Evolutionary conservation across 305 asterid genomes (phyloP).

Genomic region (Lippia alba): DNA sequence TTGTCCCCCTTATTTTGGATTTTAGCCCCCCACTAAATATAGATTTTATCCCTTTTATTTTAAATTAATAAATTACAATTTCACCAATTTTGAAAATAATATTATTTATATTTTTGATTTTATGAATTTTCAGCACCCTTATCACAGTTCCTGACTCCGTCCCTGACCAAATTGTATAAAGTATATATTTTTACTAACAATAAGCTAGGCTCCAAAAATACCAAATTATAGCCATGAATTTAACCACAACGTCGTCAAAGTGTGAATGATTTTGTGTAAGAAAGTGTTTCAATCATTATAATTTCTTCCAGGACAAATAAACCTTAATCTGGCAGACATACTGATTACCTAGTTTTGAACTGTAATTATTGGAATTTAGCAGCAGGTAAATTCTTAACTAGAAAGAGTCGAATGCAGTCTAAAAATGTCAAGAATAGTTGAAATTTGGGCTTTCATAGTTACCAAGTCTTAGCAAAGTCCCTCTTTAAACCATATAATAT

Average conservation of each 20-base stretch:
- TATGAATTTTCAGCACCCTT: too few species aligned
- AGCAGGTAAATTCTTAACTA: slow-evolving; percentile 26
- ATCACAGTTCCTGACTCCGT: too few species aligned
- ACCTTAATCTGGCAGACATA: slow-evolving; percentile 24
- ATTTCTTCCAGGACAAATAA: slow-evolving; percentile 46
- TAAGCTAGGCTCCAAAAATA: too few species aligned
- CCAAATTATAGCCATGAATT: not conserved
- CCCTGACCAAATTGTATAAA: too few species aligned
- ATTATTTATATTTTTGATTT: too few species aligned
- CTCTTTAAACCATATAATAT: slow-evolving; percentile 21
- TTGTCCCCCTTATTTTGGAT: too few species aligned
- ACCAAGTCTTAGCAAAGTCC: slow-evolving; percentile 6
- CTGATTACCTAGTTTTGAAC: slow-evolving; percentile 34
- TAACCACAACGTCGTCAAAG: not conserved
- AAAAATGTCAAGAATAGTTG: too few species aligned
- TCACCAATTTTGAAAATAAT: too few species aligned
- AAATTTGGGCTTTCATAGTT: slow-evolving; percentile 6
- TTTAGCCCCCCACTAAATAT: too few species aligned
- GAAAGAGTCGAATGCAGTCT: not conserved
- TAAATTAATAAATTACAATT: too few species aligned
- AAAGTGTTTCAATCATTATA: slow-evolving; percentile 34
- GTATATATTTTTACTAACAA: too few species aligned
- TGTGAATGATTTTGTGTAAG: not conserved
- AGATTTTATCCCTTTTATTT: too few species aligned
- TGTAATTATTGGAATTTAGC: slow-evolving; percentile 33